phyloP scores from a whole-genome alignment of 129 eudicot genomes.

The Arctium minus region DNA sequence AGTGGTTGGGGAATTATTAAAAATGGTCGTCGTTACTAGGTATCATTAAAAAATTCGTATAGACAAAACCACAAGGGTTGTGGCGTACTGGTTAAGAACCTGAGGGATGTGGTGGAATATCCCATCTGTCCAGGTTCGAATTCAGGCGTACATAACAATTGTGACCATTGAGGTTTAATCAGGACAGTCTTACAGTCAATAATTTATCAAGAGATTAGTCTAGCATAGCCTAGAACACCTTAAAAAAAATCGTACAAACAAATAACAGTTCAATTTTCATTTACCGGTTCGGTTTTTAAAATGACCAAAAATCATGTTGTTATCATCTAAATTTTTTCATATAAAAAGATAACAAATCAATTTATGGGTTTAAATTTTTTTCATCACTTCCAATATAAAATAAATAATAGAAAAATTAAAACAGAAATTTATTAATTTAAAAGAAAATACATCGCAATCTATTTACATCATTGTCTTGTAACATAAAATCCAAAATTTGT shows the following conservation, averaged over 20 bases:
- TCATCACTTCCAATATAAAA: neutral
- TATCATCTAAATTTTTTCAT: neutral
- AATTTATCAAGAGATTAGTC: too few relatives aligned
- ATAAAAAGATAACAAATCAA: neutral
- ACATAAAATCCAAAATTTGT: neutral
- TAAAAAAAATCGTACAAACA: neutral
- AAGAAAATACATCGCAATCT: neutral
- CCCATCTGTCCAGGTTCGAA: too few relatives aligned
- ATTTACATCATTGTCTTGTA: conserved; percentile 1
- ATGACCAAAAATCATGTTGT: neutral
- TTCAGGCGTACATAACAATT: too few relatives aligned
- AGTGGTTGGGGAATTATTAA: neutral
- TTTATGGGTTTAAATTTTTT: neutral
- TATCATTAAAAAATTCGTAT: neutral
- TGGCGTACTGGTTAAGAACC: too few relatives aligned
- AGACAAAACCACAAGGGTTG: too few relatives aligned
- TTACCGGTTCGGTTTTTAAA: neutral
- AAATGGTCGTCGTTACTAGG: neutral
- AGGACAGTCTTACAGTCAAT: too few relatives aligned
- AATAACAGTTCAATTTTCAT: neutral
- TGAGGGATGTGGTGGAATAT: too few relatives aligned
- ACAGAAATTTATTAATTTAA: neutral
- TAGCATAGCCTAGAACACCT: too few relatives aligned
- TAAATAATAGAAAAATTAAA: neutral
- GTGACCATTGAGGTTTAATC: too few relatives aligned